These are phyloP conservation scores for Cladosporium sphaerospermum DNA, from an alignment of 2,329 filamentous ascomycete species.

Conservation along the genomic window DNA sequence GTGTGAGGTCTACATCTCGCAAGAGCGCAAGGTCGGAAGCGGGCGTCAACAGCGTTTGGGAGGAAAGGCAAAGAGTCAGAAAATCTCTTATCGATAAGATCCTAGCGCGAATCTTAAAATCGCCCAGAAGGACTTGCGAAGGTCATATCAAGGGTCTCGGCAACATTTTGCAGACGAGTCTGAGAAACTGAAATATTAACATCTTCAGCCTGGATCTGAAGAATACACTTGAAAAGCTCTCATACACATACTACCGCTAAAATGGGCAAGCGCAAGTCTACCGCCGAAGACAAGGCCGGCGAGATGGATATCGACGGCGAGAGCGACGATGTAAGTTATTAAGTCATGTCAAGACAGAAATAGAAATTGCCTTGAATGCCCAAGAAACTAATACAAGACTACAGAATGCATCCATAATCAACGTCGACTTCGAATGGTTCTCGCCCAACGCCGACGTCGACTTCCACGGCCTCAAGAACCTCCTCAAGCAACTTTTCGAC, in stretches of 20 bases:
- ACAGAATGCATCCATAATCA: slow-evolving; percentile 82
- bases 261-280: slow-evolving; percentile 49
- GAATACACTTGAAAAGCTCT: neutral
- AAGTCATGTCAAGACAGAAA: neutral
- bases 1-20: slow-evolving; percentile 12
- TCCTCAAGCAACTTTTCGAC: slow-evolving; percentile 88
- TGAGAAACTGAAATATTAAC: neutral
- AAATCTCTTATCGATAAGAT: slow-evolving; percentile 8
- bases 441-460: slow-evolving; percentile 85
- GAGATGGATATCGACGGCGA: slow-evolving; percentile 35
- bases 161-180: too few species aligned
- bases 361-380: neutral
- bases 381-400: neutral
- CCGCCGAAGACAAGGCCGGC: slow-evolving; percentile 37
- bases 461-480: slow-evolving; percentile 88
- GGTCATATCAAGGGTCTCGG: too few species aligned
- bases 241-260: slow-evolving; percentile 13
- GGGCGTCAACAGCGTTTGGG: neutral
- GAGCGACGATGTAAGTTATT: slow-evolving; percentile 24
- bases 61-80: neutral
- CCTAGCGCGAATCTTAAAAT: neutral
- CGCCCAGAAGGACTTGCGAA: neutral
- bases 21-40: slow-evolving; percentile 4
- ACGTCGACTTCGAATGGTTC: slow-evolving; percentile 99
- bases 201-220: neutral